These are phyloP conservation scores for Fusarium keratoplasticum DNA, from an alignment of 2,329 filamentous ascomycete species.

Conservation along the genomic window DNA sequence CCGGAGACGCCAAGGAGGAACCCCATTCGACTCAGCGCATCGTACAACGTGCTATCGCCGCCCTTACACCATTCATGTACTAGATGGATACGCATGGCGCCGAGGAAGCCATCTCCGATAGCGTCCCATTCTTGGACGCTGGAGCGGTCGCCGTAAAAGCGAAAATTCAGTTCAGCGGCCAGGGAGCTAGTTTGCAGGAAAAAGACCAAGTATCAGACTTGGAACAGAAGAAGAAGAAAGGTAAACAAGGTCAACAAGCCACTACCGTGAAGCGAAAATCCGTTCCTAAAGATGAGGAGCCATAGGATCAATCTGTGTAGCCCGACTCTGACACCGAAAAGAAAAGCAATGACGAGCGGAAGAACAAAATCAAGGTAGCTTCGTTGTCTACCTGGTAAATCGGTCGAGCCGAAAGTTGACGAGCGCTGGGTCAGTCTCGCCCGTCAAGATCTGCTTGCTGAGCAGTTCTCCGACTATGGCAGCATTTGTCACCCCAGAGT, in stretches of 20 bases:
- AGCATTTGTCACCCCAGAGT: slow-evolving; percentile 33
- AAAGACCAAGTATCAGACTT: neutral
- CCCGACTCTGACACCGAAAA: neutral
- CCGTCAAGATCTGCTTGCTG: slow-evolving; percentile 8
- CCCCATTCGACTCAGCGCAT: neutral
- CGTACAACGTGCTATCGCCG: neutral
- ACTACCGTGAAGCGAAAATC: neutral
- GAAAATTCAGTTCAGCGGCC: neutral
- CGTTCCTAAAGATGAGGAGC: neutral
- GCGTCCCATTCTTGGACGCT: neutral
- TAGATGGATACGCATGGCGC: neutral
- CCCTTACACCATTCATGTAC: neutral
- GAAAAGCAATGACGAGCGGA: neutral
- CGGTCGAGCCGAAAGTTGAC: neutral
- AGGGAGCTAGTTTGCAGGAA: neutral
- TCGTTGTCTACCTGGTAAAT: neutral
- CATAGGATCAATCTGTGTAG: neutral
- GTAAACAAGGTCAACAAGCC: neutral
- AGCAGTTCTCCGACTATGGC: slow-evolving; percentile 29
- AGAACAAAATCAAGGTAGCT: neutral
- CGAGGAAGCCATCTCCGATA: neutral
- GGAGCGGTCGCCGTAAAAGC: neutral
- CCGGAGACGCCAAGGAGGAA: neutral
- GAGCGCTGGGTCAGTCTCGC: neutral
- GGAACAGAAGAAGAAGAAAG: neutral